Evolutionary conservation across 805 yeast genomes (phyloP), one percentile per base, ranked within the genome.

Genomic region (Wickerhamomyces ciferrii): DNA sequence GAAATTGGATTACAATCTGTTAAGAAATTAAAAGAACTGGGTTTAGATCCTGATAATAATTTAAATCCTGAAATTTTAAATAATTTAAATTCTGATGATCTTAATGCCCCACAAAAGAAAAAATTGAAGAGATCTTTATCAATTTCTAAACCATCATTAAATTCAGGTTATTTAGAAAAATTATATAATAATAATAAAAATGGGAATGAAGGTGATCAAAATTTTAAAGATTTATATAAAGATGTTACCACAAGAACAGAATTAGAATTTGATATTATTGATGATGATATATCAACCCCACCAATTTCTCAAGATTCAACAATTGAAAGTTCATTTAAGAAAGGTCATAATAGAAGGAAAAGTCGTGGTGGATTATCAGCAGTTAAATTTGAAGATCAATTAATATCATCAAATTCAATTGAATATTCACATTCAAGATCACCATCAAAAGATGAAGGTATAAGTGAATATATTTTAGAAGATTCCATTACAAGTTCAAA

Each of bases 1-100:
- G 72, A 75, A 32, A 74, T 76, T 32, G 82, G 82, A 0, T 54
- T 67, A 4, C 67, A 70, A 29, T 58, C 65, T 1, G 36, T 76
- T 8, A 61, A 60, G 23, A 61, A 59, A 27, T 53, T 78, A 45
- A 60, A 54, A 41, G 61, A 59, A 21, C 63, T 66, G 40, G 64
- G 63, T 13, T 41, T 74, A 40, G 74, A 76, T 54, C 74, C 78
- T 0, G 65, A 65, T 49, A 70, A 61, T 49, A 69, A 68, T 51
- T 59, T 76, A 27, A 53, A 54, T 5, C 59, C 60, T 1, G 57
- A 55, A 15, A 53, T 50, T 11, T 44, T 48, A 5, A 49, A 13
- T 21, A 21, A 6, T 11, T 3, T 7, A 10, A 15, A 17, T 17
- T n/a, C 13, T 35, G 40, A 19, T 14, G 35, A 42, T 20, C 3